Evolutionary conservation across 1,284 basidiomycete species (phyloP).

Genomic region (Cryptococcus neoformans): DNA sequence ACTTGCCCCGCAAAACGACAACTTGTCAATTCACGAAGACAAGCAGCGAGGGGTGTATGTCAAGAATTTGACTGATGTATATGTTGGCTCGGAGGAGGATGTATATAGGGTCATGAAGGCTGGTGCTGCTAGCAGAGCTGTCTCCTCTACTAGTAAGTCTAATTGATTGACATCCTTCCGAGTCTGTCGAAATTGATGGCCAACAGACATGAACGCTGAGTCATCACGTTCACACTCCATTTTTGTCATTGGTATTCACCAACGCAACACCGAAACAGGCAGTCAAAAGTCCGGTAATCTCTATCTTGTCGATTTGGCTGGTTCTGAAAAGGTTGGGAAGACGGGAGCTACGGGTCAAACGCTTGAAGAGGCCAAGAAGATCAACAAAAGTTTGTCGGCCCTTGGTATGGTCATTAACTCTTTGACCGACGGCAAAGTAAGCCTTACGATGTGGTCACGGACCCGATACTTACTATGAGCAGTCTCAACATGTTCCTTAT

Average conservation of each 20-base stretch:
- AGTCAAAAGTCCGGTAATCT: slow-evolving; percentile 95
- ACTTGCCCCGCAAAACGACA: slow-evolving; percentile 98
- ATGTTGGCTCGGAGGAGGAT: slow-evolving; percentile 93
- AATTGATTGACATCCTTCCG: neutral
- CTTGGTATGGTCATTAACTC: slow-evolving; percentile 99
- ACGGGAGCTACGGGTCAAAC: slow-evolving; percentile 99
- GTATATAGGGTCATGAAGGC: slow-evolving; percentile 99
- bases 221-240: slow-evolving; percentile 99
- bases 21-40: slow-evolving; percentile 98
- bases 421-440: slow-evolving; percentile 89
- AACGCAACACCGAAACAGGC: slow-evolving; percentile 93
- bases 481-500: slow-evolving; percentile 98
- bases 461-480: slow-evolving; percentile 6
- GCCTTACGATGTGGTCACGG: slow-evolving; percentile 15
- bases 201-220: slow-evolving; percentile 97
- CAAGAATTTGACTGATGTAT: slow-evolving; percentile 96
- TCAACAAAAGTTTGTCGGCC: slow-evolving; percentile 97
- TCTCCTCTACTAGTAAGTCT: slow-evolving; percentile 86
- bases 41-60: slow-evolving; percentile 98
- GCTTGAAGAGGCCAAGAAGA: slow-evolving; percentile 99
- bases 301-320: slow-evolving; percentile 97
- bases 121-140: slow-evolving; percentile 84
- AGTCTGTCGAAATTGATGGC: neutral
- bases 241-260: slow-evolving; percentile 96
- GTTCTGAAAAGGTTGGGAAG: slow-evolving; percentile 99